Percentiles rank a stretch among this genome's conserved stretches.
These are phyloP conservation scores for Phytophthora constricta DNA, from an alignment of 352 stramenopile species.

Conservation along the genomic window DNA sequence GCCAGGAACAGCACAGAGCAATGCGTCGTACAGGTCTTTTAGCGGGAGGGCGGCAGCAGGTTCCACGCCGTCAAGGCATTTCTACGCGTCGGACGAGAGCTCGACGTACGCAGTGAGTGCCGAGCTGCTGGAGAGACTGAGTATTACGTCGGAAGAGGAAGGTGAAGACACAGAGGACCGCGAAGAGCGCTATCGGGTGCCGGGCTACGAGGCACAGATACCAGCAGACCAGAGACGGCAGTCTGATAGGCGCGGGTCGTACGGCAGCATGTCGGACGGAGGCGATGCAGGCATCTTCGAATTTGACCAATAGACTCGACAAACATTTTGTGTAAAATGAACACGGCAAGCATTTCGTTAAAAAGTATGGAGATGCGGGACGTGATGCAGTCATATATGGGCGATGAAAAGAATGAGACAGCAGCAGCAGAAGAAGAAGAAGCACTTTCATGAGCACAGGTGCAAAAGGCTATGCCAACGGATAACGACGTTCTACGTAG, in stretches of 20 bases:
- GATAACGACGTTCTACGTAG: too few species aligned
- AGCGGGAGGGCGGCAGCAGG: slow-evolving; percentile 15
- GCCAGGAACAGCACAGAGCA: slow-evolving; percentile 31
- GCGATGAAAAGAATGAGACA: slow-evolving; percentile 2
- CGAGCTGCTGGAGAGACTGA: slow-evolving; percentile 45
- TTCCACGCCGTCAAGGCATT: slow-evolving; percentile 33
- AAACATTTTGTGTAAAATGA: slow-evolving; percentile 27
- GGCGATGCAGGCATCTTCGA: slow-evolving; percentile 74
- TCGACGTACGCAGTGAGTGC: slow-evolving; percentile 40
- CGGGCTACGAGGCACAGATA: slow-evolving; percentile 24
- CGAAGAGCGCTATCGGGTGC: slow-evolving; percentile 35
- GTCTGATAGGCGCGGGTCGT: slow-evolving; percentile 58
- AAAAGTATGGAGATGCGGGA: slow-evolving; percentile 9
- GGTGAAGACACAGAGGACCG: slow-evolving; percentile 30
- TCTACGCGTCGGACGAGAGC: slow-evolving; percentile 40
- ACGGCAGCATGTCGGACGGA: slow-evolving; percentile 51
- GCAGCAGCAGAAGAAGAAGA: too few species aligned
- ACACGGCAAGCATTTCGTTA: slow-evolving; percentile 20
- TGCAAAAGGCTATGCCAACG: too few species aligned
- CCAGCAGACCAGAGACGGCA: slow-evolving; percentile 33
- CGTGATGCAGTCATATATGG: slow-evolving; percentile 1
- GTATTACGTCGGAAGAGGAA: slow-evolving; percentile 44
- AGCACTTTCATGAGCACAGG: too few species aligned
- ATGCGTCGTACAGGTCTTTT: slow-evolving; percentile 32
- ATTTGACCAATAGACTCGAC: slow-evolving; percentile 69